Evolutionary conservation across 805 yeast species (phyloP).

Genomic region (Naumovozyma baii): DNA sequence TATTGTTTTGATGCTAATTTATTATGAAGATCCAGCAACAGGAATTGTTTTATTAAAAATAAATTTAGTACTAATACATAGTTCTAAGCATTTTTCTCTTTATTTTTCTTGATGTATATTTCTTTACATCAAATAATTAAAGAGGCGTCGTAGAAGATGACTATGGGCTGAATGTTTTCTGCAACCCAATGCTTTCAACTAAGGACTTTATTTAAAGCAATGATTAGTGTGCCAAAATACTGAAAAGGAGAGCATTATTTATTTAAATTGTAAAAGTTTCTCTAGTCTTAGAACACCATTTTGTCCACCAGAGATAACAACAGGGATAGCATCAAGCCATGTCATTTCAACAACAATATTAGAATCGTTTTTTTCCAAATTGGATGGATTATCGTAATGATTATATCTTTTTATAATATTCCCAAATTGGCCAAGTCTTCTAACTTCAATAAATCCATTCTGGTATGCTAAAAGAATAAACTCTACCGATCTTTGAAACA

Average conservation of each 20-base stretch:
- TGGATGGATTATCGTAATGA: constrained; percentile 6
- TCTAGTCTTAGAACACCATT: constrained; percentile 11
- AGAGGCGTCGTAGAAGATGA: too few species aligned
- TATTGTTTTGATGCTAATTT: too few species aligned
- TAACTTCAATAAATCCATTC: constrained; percentile 20
- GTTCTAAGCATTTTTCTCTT: too few species aligned
- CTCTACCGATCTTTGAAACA: constrained; percentile 10
- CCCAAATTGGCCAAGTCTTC: constrained; percentile 15
- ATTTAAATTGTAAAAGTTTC: background rate
- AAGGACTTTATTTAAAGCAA: too few species aligned
- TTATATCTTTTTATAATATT: constrained; percentile 9
- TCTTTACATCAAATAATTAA: too few species aligned
- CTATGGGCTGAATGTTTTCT: too few species aligned
- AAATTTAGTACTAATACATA: too few species aligned
- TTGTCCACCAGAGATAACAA: constrained; percentile 14
- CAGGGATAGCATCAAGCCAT: constrained; percentile 6
- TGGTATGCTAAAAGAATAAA: constrained; percentile 12
- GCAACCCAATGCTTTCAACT: too few species aligned
- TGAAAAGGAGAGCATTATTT: constrained; percentile 1
- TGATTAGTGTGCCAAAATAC: too few species aligned
- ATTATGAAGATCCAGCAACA: too few species aligned
- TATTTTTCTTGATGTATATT: too few species aligned
- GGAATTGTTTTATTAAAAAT: too few species aligned
- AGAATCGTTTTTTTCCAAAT: background rate
- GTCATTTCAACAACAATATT: background rate